phyloP scores from a whole-genome alignment of 192 early-diverging fungal species.

The Borealophlyctis nickersoniae region DNA sequence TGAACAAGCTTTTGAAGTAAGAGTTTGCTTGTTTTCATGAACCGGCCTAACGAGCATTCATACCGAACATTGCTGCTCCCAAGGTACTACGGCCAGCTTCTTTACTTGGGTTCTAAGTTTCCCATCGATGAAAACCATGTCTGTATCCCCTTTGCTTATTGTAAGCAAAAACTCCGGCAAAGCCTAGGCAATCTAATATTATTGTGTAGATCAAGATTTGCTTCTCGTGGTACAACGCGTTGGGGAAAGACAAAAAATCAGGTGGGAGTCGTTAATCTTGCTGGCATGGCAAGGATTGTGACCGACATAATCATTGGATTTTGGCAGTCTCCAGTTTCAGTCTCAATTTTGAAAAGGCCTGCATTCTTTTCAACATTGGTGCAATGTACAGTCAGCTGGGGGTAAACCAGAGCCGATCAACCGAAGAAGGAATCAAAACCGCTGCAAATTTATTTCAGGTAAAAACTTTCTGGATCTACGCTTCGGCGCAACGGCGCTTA shows the following conservation, averaged over 20 bases:
- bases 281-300: too few species aligned
- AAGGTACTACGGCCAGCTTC: slow-evolving; percentile 85
- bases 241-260: slow-evolving; percentile 49
- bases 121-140: slow-evolving; percentile 72
- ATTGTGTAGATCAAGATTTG: slow-evolving; percentile 48
- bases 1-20: slow-evolving; percentile 67
- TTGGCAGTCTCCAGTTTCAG: slow-evolving; percentile 58
- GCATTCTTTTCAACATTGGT: slow-evolving; percentile 80
- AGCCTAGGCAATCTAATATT: too few species aligned
- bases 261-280: not conserved
- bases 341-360: slow-evolving; percentile 81
- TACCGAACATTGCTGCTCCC: not conserved
- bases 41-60: too few species aligned
- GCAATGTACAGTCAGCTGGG: slow-evolving; percentile 82
- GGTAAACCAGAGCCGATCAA: slow-evolving; percentile 60
- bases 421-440: slow-evolving; percentile 71
- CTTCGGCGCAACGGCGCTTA: too few species aligned
- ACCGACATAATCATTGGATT: too few species aligned
- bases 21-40: too few species aligned
- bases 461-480: too few species aligned
- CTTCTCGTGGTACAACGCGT: slow-evolving; percentile 70
- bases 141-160: slow-evolving; percentile 13
- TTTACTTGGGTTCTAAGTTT: slow-evolving; percentile 80
- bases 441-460: slow-evolving; percentile 80
- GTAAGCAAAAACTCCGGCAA: too few species aligned